Base-by-base conservation (phyloP, 345 rosid species). In the Noccaea caerulescens region DNA sequence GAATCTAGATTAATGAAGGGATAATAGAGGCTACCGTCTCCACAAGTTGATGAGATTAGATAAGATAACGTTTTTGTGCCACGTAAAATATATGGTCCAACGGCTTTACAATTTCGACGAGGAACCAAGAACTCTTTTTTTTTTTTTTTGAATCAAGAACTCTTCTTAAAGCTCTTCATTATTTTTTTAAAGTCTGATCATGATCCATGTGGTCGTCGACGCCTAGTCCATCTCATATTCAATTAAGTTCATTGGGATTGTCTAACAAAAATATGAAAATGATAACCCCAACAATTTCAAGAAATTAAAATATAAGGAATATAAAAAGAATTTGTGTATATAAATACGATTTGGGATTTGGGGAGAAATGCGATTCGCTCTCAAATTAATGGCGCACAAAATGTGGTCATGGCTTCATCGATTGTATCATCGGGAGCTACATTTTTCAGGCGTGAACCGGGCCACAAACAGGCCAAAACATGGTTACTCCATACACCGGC, bases 401-500 rank as follows among this genome's bases (percentile, higher is more conserved):
- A 0, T 47, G 10, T 30, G 7, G n/a, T 8, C 11, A 46, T 46
- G 52, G 52, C 52, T 46, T 46, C 52, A 16, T 46, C 52, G 27
- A 5, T 16, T 46, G 25, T 46, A 14, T 46, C 25, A 46, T 8
- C 43, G 43, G 62, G 12, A 55, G 4, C 30, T 1, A 33, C 59
- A 33, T 33, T 55, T 55, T 13, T 33, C 39, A 25, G 8, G 43
- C n/a, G 61, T 56, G 43, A 56, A 36, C 13, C 13, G 72, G 5
- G 7, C 20, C 12, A 32, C 44, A 13, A 50, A 47, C 77, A 64
- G 53, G 69, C 74, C 66, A 72, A 27, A 27, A 61, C 71, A 72
- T 76, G 72, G 84, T 78, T 32, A 80, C 79, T n/a, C 80, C 83
- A 10, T 79, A 79, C 77, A 69, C 80, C 2, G 80, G 84, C 67